Base-by-base conservation (phyloP, 1,284 basidiomycete species). In the Tylopilus orsonianus region DNA sequence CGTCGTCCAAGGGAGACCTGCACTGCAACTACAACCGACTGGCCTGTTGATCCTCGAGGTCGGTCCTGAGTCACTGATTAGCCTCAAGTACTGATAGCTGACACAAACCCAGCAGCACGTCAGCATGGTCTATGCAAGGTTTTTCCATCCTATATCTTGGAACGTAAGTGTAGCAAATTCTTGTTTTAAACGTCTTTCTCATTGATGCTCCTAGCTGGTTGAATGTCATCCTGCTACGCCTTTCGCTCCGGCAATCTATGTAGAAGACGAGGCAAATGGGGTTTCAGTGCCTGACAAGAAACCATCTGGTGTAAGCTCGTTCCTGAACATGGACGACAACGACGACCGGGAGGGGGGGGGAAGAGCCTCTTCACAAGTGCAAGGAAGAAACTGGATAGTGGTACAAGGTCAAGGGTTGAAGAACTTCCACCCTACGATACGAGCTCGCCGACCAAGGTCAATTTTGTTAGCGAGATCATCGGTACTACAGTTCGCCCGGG, bases 111-210 rank as follows among this genome's bases (percentile, higher is more conserved):
- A 49, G 40, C 36, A 50, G 4, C 48, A 60, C 20, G 56, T 64
- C 0, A 59, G 44, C 14, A 52, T 61, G 58, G 54, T 63, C 0
- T 63, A 63, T n/a, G 50, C 56, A 2, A 56, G 20, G 38, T 46
- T 44, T 35, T 60, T 61, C 33, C 61, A 63, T 37, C 59, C 59
- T 7, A 52, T 46, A 0, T 57, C 43, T 24, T 60, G 59, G 59
- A 54, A 60, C 14, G 59, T 59, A 24, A 41, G 57, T 39, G 12
- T 2, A 34, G 5, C n/a, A 0, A 2, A 4, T 24, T 48, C 3
- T 2, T 12, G 0, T 14, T 14, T 13, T 8, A 1, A 0, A 5
- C 19, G 1, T 9, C n/a, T 23, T 23, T 8, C 16, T 48, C 9
- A 48, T 18, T 3, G 4, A 44, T 2, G 0, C 18, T 1, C 1